Evolutionary conservation across 106 monocot genomes (phyloP), one percentile per base, ranked within the genome.

Genomic region (Apostasia shenzhenica): DNA sequence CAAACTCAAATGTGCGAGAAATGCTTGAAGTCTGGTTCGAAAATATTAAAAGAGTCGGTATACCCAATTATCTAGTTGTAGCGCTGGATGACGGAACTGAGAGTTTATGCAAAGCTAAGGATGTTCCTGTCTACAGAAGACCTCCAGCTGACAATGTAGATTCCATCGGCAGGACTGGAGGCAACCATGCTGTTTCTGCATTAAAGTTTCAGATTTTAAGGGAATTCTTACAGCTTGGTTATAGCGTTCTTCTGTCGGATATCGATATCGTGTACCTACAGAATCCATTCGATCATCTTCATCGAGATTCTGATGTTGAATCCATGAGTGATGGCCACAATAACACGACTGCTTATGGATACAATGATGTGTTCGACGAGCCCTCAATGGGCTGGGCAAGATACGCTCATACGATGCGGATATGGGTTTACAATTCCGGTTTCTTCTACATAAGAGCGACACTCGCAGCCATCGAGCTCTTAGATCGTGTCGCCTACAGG

Each of bases 351-450:
- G 90, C 97, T 51, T 99, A 99, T 70, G 97, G 97, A 40, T 93
- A 54, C 40, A 75, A 93, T 58, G 89, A 99, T 74, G 92, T 99
- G 3, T 92, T 85, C 66, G 97, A 99, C 73, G 92, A 99, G 52
- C 87, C 87, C 11, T 63, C 79, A 1, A 99, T 99, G 97, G 92
- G 92, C 46, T 99, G 97, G 97, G 80, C 93, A 14, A 84, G 91
- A 61, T 93, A 83, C 50, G 93, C 88, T 12, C 93, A 99, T 54
- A 92, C 97, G 39, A 99, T 99, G 87, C 72, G 92, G 53, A 92
- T 99, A 50, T 99, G 97, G 97, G 97, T 92, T 11, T 99, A 79
- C 68, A 99, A 99, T 64, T 99, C 97, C 38, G 97, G 97, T 9
- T 99, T 99, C 58, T 99, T 99, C 54, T 99, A 87, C 54, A 87